Evolutionary conservation across 345 rosid species (phyloP).

Genomic region (Mallotus nudiflorus): DNA sequence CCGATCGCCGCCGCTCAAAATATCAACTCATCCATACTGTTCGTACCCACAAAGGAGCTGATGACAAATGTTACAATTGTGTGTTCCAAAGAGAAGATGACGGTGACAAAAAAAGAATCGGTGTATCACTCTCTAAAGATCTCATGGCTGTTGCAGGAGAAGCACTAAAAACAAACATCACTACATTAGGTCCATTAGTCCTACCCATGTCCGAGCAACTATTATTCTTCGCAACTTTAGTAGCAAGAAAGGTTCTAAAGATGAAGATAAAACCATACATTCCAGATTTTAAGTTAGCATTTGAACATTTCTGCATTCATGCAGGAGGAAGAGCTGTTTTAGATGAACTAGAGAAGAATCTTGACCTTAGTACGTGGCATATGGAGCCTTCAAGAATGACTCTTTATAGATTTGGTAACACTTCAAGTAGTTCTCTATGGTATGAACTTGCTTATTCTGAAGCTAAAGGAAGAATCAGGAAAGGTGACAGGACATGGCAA

Average conservation of each 20-base stretch:
- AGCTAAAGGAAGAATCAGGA: conserved; percentile 79
- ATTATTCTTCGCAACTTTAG: conserved; percentile 62
- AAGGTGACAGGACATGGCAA: conserved; percentile 88
- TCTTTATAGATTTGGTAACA: conserved; percentile 77
- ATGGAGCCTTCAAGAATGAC: conserved; percentile 99
- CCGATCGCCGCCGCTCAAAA: conserved; percentile 79
- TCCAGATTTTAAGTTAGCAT: conserved; percentile 83
- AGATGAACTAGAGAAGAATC: conserved; percentile 84
- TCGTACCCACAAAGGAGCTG: conserved; percentile 91
- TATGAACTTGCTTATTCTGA: conserved; percentile 84
- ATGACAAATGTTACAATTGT: conserved; percentile 65
- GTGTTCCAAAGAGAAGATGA: conserved; percentile 84
- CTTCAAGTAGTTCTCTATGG: conserved; percentile 92
- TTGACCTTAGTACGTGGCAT: conserved; percentile 72
- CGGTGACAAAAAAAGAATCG: conserved; percentile 44
- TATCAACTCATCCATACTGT: conserved; percentile 91
- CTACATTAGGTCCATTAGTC: conserved; percentile 86
- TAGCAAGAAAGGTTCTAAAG: conserved; percentile 65
- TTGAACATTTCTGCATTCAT: conserved; percentile 87
- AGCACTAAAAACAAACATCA: conserved; percentile 86
- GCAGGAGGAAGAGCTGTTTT: conserved; percentile 92
- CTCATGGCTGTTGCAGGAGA: conserved; percentile 96
- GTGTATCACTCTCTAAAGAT: conserved; percentile 85
- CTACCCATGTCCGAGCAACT: conserved; percentile 92
- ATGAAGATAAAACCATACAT: conserved; percentile 67